Base-by-base conservation (phyloP, 768 basidiomycete species). In the Clathrus columnatus region DNA sequence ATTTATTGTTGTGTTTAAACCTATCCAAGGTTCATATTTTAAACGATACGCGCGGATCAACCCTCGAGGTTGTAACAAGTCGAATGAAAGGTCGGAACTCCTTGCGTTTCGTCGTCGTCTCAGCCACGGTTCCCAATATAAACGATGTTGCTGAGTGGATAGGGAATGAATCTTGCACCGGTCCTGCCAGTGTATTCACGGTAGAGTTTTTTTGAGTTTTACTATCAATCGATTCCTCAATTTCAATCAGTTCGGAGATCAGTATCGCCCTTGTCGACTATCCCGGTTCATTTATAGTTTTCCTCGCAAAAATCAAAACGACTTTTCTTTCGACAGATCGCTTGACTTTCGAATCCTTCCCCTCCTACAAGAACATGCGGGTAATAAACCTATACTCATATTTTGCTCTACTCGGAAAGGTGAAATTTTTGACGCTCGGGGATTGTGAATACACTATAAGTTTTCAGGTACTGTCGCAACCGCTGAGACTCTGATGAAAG, bases 61-160 rank as follows among this genome's bases (percentile, higher is more conserved):
- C 88, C 1, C 75, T 99, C 2, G 96, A 99, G 71, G 95, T 95
- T 17, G 81, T 98, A n/a, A 76, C 94, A 45, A 88, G 90, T 2
- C 82, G 96, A 23, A 95, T 98, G 91, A 94, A 88, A 68, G 70
- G 80, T 2, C 78, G 83, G 8, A 85, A 83, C 7, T 66, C 69
- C 1, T 82, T 91, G 23, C 83, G 96, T 6, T 94, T 98, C 66
- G 69, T 96, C 27, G 78, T 96, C 17, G 81, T 97, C 36, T 95
- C 92, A 0, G 95, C 95, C 5, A 97, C 95, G 0, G 87, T 91
- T 11, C 95, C 95, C 0, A 98, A 99, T 62, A 86, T 93, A 50
- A 73, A 81, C 24, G 95, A 99, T 60, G 82, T 99, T 27, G 91
- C 92, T 1, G 68, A 71, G 52, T 99, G 95, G 95, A 83, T 98